Evolutionary conservation across 2,329 filamentous ascomycete genomes (phyloP).

Genomic region (Colletotrichum sansevieriae): DNA sequence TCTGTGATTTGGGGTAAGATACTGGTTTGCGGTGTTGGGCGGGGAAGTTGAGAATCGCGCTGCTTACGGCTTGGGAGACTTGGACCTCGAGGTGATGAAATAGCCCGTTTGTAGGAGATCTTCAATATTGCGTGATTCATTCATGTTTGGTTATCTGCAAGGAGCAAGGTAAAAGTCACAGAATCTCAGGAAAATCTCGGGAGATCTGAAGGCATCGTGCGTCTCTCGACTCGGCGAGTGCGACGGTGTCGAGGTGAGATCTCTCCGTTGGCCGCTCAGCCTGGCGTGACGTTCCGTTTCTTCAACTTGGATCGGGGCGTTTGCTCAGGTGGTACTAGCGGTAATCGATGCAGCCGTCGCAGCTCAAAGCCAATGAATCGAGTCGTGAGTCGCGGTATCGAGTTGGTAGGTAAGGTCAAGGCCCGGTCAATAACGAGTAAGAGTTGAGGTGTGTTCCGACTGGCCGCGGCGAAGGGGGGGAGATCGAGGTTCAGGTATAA

Average conservation of each 20-base stretch:
- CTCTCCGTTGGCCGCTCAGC: conserved; percentile 25
- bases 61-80: conserved; percentile 52
- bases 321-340: conserved; percentile 11
- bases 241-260: conserved; percentile 12
- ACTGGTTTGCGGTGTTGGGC: not conserved
- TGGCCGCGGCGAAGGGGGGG: conserved; percentile 6
- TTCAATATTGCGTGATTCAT: conserved; percentile 58
- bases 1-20: conserved; percentile 29
- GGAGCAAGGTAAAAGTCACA: conserved; percentile 12
- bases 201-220: conserved; percentile 36
- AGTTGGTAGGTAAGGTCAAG: conserved; percentile 1
- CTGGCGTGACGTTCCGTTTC: conserved; percentile 21
- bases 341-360: conserved; percentile 2
- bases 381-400: conserved; percentile 10
- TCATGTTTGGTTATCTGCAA: conserved; percentile 52
- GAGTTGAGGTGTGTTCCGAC: conserved; percentile 17
- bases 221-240: conserved; percentile 20
- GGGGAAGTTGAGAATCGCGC: not conserved
- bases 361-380: conserved; percentile 3
- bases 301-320: not conserved
- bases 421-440: conserved; percentile 22
- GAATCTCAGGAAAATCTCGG: conserved; percentile 21
- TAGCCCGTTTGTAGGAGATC: conserved; percentile 63
- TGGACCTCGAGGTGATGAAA: conserved; percentile 62
- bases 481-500: conserved; percentile 3